A percentile compares a stretch with the other conserved stretches of the same genome.
Evolutionary conservation across 139 green algal species (phyloP).

Genomic region (Haematococcus sp.): DNA sequence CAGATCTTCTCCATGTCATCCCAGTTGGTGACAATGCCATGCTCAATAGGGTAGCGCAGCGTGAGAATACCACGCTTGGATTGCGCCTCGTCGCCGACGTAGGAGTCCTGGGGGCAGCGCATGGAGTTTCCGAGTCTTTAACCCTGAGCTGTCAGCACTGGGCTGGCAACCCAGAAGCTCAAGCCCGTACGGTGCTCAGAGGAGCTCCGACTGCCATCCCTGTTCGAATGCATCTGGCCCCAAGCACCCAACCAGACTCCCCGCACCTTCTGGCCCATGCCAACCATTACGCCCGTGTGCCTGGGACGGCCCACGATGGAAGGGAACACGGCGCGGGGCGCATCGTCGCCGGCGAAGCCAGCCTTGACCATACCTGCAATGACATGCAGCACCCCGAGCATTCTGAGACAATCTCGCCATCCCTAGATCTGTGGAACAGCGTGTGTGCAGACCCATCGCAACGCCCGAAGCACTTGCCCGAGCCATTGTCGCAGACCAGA

Average conservation of each 20-base stretch:
- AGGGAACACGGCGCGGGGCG: slow-evolving; percentile 93
- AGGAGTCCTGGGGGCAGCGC: slow-evolving; percentile 76
- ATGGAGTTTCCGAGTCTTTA: not conserved
- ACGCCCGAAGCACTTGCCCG: slow-evolving; percentile 56
- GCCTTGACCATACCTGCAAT: slow-evolving; percentile 35
- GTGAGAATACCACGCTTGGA: slow-evolving; percentile 96
- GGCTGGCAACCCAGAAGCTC: not conserved
- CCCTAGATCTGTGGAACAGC: not conserved
- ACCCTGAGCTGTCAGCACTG: not conserved
- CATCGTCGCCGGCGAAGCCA: slow-evolving; percentile 97
- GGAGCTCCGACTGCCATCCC: not conserved
- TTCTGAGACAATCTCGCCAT: not conserved
- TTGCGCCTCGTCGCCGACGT: slow-evolving; percentile 98
- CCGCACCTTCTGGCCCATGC: slow-evolving; percentile 71
- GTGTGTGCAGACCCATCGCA: not conserved
- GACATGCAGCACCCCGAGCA: no score
- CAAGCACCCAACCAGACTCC: no score
- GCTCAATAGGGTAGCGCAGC: slow-evolving; percentile 97
- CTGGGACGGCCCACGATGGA: slow-evolving; percentile 94
- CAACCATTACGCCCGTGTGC: slow-evolving; percentile 94
- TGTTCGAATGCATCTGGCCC: not conserved
- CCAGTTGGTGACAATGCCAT: slow-evolving; percentile 98
- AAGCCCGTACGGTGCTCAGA: not conserved
- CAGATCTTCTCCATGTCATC: slow-evolving; percentile 99
- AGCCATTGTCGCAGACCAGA: slow-evolving; percentile 98